Base-by-base conservation (phyloP, 352 stramenopile genomes). In the Phytophthora colocasiae region DNA sequence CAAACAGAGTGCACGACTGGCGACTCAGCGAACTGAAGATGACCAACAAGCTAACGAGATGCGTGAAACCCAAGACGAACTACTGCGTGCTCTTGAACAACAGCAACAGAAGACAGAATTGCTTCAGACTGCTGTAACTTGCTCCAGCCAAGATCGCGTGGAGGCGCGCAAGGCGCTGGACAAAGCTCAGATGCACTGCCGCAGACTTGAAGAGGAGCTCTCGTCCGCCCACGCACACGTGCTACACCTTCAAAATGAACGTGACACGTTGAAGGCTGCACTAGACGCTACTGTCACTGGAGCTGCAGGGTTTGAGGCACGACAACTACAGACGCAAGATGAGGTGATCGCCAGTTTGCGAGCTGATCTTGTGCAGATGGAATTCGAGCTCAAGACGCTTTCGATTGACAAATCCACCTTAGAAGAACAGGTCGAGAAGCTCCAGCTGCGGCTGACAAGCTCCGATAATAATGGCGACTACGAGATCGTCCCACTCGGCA, bases 301-400 rank as follows among this genome's bases (percentile, higher is more conserved):
- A 8, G 52, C 57, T 26, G 65, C 68, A n/a, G 58, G 63, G 15
- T 62, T 60, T 27, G 75, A 90, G 44, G 48, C 67, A 4, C 38
- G 64, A 12, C 58, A 81, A 40, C 46, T 87, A n/a, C 45, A 64
- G 19, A 63, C 69, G n/a, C 77, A 90, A 54, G 78, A 84, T 38
- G 64, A 80, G 34, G 39, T 81, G 40, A 90, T 90, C 45, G 44
- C 64, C 38, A 88, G 77, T 58, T 66, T 92, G 32, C 75, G 83
- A 3, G 73, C 74, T 36, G 79, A 90, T 52, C 43, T 92, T 11
- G 45, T 87, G 41, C 75, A 89, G 48, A 87, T 88, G 78, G 83
- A 90, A 47, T 89, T 91, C 52, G 83, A 91, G 62, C 72, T 73
- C 56, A 78, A 80, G 58, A 90, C 83, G 14, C 53, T 90, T 36